Percentiles rank a stretch among this genome's conserved stretches.
Conservation (phyloP, 495 filamentous ascomycete species). For the Penicillium pancosmium region DNA sequence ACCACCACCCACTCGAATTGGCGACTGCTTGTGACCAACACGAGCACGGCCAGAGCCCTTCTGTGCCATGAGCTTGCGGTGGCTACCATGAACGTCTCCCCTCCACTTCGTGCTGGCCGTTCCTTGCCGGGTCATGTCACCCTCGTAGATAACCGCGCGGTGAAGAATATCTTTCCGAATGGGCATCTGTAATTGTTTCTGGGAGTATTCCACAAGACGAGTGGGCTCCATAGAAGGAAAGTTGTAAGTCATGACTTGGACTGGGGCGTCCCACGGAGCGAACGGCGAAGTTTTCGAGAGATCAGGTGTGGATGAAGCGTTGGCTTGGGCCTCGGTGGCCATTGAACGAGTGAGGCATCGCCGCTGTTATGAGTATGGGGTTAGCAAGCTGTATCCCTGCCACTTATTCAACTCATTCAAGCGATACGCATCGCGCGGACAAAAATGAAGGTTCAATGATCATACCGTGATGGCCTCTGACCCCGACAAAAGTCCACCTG, state of each 20-base stretch:
- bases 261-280: constrained; percentile 42
- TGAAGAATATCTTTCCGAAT: constrained; percentile 92
- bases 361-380: constrained; percentile 31
- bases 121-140: constrained; percentile 83
- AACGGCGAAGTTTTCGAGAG: constrained; percentile 43
- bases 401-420: background rate
- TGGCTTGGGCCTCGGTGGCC: constrained; percentile 66
- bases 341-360: constrained; percentile 69
- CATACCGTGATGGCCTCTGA: constrained; percentile 52
- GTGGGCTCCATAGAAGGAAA: constrained; percentile 90
- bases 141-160: constrained; percentile 90
- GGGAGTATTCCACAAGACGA: constrained; percentile 75
- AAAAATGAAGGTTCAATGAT: constrained; percentile 11
- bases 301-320: constrained; percentile 28
- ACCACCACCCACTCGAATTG: constrained; percentile 83
- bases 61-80: constrained; percentile 75
- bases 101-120: constrained; percentile 86
- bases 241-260: constrained; percentile 80
- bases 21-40: constrained; percentile 77
- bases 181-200: constrained; percentile 81
- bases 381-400: constrained; percentile 12
- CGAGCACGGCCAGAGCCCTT: constrained; percentile 85
- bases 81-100: constrained; percentile 78
- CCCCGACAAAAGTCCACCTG: constrained; percentile 44
- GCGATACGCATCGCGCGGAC: constrained; percentile 1